Base-by-base conservation (phyloP, 2,329 filamentous ascomycete species). In the Beauveria caledonica region DNA sequence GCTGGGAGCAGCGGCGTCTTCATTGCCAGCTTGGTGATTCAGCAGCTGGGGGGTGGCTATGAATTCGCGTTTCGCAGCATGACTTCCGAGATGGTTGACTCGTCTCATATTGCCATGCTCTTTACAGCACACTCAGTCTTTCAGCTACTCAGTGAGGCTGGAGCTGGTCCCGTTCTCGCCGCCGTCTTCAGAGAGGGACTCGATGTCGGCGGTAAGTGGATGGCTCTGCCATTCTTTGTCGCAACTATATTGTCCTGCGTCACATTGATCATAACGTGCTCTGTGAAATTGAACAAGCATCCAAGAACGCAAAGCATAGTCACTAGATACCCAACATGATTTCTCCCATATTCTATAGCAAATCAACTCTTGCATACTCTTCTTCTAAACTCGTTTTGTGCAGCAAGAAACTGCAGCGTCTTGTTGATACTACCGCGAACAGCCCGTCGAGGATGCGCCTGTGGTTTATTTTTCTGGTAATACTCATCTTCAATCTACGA, bases 391-490 rank as follows among this genome's bases (percentile, higher is more conserved):
- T 96, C 78, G 50, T 81, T 78, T 63, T 56, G 40, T 15, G 39
- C 77, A 66, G 85, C 79, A 52, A 96, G 77, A 65, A 84, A 82
- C 61, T 86, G 79, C 19, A 97, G 79, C 56, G 96, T 79, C 62
- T 93, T 88, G 62, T 82, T 81, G 54, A 51, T 51, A 15, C 85
- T 82, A 58, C 90, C 90, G 89, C 82, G 73, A 96, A 95, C 62
- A 95, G 81, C 56, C 90, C 90, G 68, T 95, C 90, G 13, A 96
- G 79, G 55, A 95, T 90, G 74, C 92, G 90, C 64, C 90, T 83
- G 81, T 95, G 89, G 76, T 95, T 95, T 23, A 25, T 49, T 46
- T 40, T 8, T 6, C 97, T 94, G 2, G 88, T 92, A 71, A 84
- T 85, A 53, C 86, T 78, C 85, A 87, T 90, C 15, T 86, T 88